Evolutionary conservation across 2,329 filamentous ascomycete species (phyloP).

Genomic region (Aspergillus hiratsukae): DNA sequence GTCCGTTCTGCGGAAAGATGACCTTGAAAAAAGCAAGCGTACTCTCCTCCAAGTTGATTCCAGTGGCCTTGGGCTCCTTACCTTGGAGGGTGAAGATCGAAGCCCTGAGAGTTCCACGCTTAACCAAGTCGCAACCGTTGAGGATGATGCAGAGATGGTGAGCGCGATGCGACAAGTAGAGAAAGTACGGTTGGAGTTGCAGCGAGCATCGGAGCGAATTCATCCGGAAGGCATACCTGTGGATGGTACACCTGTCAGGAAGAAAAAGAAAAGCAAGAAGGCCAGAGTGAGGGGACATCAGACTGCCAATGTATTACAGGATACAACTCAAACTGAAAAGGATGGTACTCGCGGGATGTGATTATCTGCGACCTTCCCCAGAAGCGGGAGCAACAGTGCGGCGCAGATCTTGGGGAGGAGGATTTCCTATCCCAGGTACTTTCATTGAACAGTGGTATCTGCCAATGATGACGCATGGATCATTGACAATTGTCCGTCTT

Average conservation of each 20-base stretch:
- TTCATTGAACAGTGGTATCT: not conserved
- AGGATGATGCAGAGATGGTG: conserved; percentile 83
- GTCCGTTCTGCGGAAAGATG: conserved; percentile 37
- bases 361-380: not conserved
- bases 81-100: conserved; percentile 52
- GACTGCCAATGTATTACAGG: conserved; percentile 1
- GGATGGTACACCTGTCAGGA: conserved; percentile 51
- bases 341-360: not conserved
- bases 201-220: conserved; percentile 45
- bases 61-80: conserved; percentile 69
- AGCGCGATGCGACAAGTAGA: conserved; percentile 87
- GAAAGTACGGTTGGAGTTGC: conserved; percentile 78
- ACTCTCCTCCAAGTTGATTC: conserved; percentile 80
- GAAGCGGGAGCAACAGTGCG: not conserved
- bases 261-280: conserved; percentile 38
- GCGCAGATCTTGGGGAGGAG: not conserved
- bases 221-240: conserved; percentile 45
- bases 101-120: conserved; percentile 27
- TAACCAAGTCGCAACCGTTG: conserved; percentile 59
- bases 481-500: not conserved
- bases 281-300: not conserved
- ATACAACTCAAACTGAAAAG: not conserved
- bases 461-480: not conserved
- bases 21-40: conserved; percentile 49
- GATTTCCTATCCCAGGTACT: not conserved